Evolutionary conservation across 169 alveolate genomes (phyloP), one percentile per base, ranked within the genome.

Genomic region (Plasmodium adleri): DNA sequence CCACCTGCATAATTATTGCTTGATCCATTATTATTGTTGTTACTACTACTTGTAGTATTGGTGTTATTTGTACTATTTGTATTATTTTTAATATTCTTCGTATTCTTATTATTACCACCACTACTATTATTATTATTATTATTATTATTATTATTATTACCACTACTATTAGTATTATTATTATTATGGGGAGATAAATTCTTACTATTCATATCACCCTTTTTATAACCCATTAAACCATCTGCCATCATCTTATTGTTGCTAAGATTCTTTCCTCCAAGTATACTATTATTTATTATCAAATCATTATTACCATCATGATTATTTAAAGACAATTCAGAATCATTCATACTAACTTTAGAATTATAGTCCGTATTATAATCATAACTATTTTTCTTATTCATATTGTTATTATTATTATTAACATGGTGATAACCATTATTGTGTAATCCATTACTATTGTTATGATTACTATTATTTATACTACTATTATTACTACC

Each of bases 351-450:
- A 78, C 74, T 56, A 20, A 78, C 67, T 52, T 64, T 78, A 1
- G 89, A 78, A 28, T 78, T 64, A 20, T 78, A 78, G 49, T 78
- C 89, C 20, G 74, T 45, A 50, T 59, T 78, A 43, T 64, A 78
- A 49, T 78, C 89, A 58, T 78, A 78, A 10, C 76, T 78, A 45
- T 32, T 66, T 15, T 78, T 78, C 59, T 78, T 78, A 59, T 64
- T 64, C 3, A 67, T 4, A 32, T 26, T 59, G 56, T 17, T 28
- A n/a, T 17, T 64, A 24, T 49, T 62, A n/a, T 17, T 45, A 20
- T 66, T 52, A 26, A 74, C 22, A 22, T 64, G 50, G 43, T 60
- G 12, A 26, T 20, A 22, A 20, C 73, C 49, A 3, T n/a, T 60
- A 24, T 39, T 59, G 7, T 32, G 45, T 39, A 52, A 59, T 10